Conservation (phyloP, 2,329 filamentous ascomycete genomes). For the Aureobasidium sp. region DNA sequence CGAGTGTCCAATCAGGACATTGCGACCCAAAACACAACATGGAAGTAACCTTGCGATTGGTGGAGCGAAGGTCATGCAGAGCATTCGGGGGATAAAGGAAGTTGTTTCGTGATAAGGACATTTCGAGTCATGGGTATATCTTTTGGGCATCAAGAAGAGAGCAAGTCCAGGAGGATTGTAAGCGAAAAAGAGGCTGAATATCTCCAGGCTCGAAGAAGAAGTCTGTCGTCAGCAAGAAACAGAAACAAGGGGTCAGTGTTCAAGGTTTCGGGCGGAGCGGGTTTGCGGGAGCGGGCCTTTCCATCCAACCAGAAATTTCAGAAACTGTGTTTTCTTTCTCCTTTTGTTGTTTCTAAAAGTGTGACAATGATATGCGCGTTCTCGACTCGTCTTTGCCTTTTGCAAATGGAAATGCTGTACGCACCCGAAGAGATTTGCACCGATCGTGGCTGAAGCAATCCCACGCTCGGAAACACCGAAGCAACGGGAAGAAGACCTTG, state of each 20-base stretch:
- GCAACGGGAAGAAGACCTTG: not conserved
- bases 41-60: not conserved
- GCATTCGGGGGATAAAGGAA: not conserved
- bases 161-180: not conserved
- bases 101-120: not conserved
- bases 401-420: not conserved
- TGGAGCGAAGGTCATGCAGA: not conserved
- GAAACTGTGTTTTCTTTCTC: not conserved
- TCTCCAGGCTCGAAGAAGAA: not conserved
- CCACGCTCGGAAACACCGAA: not conserved
- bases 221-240: not conserved
- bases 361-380: not conserved
- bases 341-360: not conserved
- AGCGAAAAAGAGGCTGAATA: not conserved
- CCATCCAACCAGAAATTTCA: not conserved
- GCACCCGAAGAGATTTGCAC: not conserved
- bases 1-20: not conserved
- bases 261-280: constrained; percentile 3
- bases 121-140: not conserved
- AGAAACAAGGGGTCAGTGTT: not conserved
- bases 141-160: constrained; percentile 1
- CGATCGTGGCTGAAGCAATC: not conserved
- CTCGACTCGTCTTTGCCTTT: not conserved
- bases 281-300: not conserved
- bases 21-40: not conserved